These are phyloP conservation scores for Mucor irregularis DNA, from an alignment of 371 early-diverging fungal species.

Conservation along the genomic window DNA sequence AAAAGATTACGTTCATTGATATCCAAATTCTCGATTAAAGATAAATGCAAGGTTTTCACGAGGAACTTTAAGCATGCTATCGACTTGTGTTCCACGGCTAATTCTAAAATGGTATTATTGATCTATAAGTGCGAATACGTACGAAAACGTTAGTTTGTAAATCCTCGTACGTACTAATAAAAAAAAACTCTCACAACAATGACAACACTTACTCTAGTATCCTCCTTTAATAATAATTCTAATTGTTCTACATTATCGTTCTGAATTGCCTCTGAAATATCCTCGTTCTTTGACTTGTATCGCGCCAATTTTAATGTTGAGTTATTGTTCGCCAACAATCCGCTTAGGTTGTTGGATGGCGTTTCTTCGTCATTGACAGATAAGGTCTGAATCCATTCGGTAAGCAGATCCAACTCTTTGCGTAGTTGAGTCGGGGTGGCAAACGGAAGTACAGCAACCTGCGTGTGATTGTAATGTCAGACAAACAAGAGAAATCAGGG, in stretches of 20 bases:
- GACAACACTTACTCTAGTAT: constrained; percentile 6
- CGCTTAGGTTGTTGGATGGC: neutral
- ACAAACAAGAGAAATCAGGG: neutral
- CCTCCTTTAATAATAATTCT: constrained; percentile 14
- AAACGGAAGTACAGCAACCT: constrained; percentile 44
- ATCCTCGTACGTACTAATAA: too few species aligned
- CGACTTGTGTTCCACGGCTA: constrained; percentile 54
- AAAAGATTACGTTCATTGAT: constrained; percentile 69
- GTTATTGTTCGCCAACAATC: neutral
- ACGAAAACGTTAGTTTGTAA: neutral
- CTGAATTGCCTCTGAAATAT: constrained; percentile 22
- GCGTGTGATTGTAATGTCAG: too few species aligned
- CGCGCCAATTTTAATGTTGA: constrained; percentile 17
- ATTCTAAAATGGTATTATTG: constrained; percentile 50
- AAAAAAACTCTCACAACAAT: too few species aligned
- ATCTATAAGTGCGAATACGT: constrained; percentile 29
- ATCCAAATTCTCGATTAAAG: constrained; percentile 43
- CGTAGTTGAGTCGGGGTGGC: constrained; percentile 29
- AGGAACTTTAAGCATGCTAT: constrained; percentile 50
- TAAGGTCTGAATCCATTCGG: constrained; percentile 20
- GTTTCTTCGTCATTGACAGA: neutral
- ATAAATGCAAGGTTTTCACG: constrained; percentile 33
- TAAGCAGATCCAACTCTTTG: constrained; percentile 30
- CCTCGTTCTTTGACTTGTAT: constrained; percentile 22
- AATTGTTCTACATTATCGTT: constrained; percentile 14